Percentiles rank a stretch among this genome's conserved stretches.
Conservation (phyloP, 306 rosid species). For the Myrica gale region DNA sequence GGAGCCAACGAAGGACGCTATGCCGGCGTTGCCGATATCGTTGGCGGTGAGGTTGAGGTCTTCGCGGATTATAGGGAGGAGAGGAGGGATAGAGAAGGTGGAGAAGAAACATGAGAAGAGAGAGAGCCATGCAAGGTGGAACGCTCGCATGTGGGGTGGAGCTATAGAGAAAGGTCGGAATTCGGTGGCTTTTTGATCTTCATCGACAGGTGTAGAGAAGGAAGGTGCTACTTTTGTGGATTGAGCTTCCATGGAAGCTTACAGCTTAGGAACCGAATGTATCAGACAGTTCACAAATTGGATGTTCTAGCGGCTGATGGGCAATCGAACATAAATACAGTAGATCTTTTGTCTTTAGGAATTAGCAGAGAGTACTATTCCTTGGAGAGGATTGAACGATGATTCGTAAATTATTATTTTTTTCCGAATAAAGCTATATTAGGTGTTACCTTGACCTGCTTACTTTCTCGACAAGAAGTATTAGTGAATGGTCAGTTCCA, state of each 20-base stretch:
- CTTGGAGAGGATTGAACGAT: no score
- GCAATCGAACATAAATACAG: no score
- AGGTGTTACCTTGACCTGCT: no score
- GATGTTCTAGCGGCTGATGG: no score
- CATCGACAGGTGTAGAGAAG: slow-evolving; percentile 33
- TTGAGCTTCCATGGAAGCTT: slow-evolving; percentile 18
- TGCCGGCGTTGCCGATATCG: slow-evolving; percentile 41
- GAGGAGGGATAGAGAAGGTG: slow-evolving; percentile 68
- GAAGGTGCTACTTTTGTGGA: background rate
- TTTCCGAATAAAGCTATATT: no score
- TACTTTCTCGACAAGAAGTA: no score
- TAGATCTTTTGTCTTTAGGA: no score
- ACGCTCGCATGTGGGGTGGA: slow-evolving; percentile 58
- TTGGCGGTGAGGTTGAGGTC: slow-evolving; percentile 52
- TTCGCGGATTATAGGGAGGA: slow-evolving; percentile 44
- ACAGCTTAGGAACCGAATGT: background rate
- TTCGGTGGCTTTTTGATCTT: slow-evolving; percentile 42
- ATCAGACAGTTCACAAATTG: background rate
- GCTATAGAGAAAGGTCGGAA: slow-evolving; percentile 39
- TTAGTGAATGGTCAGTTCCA: no score
- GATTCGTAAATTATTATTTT: no score
- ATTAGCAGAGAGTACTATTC: no score
- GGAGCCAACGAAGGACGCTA: slow-evolving; percentile 53
- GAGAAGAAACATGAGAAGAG: slow-evolving; percentile 64
- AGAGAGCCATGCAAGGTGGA: slow-evolving; percentile 65